These are phyloP conservation scores for Ophiocordyceps robertsii DNA, from an alignment of 2,329 filamentous ascomycete species.

Conservation along the genomic window DNA sequence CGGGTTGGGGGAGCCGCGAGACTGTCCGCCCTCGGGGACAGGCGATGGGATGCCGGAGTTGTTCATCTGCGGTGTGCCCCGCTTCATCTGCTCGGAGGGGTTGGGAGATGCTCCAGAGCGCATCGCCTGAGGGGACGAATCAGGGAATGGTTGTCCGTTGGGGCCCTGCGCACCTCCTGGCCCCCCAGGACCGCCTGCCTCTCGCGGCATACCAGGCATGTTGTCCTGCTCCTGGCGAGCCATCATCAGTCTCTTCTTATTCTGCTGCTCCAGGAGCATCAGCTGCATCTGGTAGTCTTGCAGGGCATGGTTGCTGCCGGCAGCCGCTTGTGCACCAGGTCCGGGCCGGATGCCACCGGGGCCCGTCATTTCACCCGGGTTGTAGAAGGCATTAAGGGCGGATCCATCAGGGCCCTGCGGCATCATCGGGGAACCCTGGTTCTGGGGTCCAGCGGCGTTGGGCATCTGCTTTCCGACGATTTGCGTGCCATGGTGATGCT, in stretches of 20 bases:
- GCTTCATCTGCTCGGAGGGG: conserved; percentile 67
- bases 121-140: conserved; percentile 55
- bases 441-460: conserved; percentile 55
- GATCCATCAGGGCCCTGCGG: conserved; percentile 54
- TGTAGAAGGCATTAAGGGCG: conserved; percentile 46
- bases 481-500: conserved; percentile 68
- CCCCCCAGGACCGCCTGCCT: conserved; percentile 35
- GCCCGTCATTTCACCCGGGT: conserved; percentile 44
- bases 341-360: conserved; percentile 45
- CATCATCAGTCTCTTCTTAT: conserved; percentile 77
- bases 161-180: conserved; percentile 40
- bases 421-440: conserved; percentile 76
- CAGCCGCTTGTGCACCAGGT: conserved; percentile 31
- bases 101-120: conserved; percentile 63
- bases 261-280: conserved; percentile 77
- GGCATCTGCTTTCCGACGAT: conserved; percentile 73
- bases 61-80: conserved; percentile 61
- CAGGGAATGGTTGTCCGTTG: conserved; percentile 51
- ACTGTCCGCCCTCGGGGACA: conserved; percentile 54
- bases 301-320: conserved; percentile 59
- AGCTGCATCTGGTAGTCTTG: conserved; percentile 86
- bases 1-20: conserved; percentile 49
- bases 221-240: conserved; percentile 66
- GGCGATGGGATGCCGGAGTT: conserved; percentile 57
- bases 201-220: conserved; percentile 33